These are phyloP conservation scores for Macrophomina pseudophaseolina DNA, from an alignment of 2,329 filamentous ascomycete genomes.

Conservation along the genomic window DNA sequence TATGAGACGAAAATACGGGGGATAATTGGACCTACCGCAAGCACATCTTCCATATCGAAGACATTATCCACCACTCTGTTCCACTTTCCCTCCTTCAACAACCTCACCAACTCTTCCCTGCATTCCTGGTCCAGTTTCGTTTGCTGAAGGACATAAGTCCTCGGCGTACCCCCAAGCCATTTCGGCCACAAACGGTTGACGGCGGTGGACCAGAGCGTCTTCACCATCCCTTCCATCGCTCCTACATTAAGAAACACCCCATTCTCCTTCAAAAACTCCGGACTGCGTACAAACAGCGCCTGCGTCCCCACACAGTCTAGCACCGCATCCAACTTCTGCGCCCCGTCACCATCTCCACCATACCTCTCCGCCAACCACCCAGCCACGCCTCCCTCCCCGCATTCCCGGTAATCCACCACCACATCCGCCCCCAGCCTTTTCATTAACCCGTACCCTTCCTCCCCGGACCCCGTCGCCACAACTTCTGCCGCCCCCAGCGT, in stretches of 20 bases:
- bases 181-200: slow-evolving; percentile 49
- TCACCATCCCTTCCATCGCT: slow-evolving; percentile 40
- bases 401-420: slow-evolving; percentile 34
- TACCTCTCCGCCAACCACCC: slow-evolving; percentile 40
- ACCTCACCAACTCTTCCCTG: slow-evolving; percentile 37
- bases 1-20: not conserved
- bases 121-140: slow-evolving; percentile 8
- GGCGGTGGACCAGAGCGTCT: slow-evolving; percentile 40
- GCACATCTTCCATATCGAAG: slow-evolving; percentile 45
- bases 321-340: slow-evolving; percentile 48
- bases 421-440: slow-evolving; percentile 53
- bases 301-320: slow-evolving; percentile 55
- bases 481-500: slow-evolving; percentile 49
- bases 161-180: slow-evolving; percentile 47
- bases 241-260: slow-evolving; percentile 49
- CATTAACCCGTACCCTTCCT: slow-evolving; percentile 49
- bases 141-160: slow-evolving; percentile 38
- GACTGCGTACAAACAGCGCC: slow-evolving; percentile 47
- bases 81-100: slow-evolving; percentile 40
- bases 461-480: slow-evolving; percentile 53
- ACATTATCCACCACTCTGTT: slow-evolving; percentile 46
- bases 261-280: slow-evolving; percentile 46
- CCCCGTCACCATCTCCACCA: slow-evolving; percentile 30
- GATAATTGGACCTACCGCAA: slow-evolving; percentile 30
- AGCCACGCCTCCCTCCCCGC: slow-evolving; percentile 34